These are phyloP conservation scores for Vaccinium myrtillus DNA, from an alignment of 148 eudicot species.

Conservation along the genomic window DNA sequence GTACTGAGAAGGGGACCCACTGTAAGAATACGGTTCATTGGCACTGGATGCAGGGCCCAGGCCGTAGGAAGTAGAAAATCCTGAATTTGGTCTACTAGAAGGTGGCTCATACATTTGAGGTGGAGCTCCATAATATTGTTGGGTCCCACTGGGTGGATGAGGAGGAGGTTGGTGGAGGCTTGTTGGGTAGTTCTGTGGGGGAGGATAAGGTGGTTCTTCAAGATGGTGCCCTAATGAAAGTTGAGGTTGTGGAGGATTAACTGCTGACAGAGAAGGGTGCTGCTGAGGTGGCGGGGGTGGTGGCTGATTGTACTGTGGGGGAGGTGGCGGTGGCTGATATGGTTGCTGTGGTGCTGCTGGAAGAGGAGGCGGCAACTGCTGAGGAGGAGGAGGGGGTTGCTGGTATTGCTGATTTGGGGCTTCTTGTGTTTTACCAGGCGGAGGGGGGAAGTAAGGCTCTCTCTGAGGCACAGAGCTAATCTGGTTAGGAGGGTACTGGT, in stretches of 20 bases:
- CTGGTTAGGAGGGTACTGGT: conserved; percentile 54
- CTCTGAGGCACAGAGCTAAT: conserved; percentile 44
- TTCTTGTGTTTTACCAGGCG: conserved; percentile 48
- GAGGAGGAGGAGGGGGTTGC: conserved; percentile 51
- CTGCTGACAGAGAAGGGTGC: conserved; percentile 39
- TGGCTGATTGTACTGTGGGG: conserved; percentile 7
- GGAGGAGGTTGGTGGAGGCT: conserved; percentile 48
- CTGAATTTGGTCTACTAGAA: conserved; percentile 49
- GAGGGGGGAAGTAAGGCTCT: conserved; percentile 55
- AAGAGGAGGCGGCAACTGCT: conserved; percentile 37
- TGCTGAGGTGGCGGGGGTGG: conserved; percentile 48
- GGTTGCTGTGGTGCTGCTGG: conserved; percentile 48
- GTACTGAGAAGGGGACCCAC: conserved; percentile 59
- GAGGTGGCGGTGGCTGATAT: conserved; percentile 37
- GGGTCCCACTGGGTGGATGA: conserved; percentile 45
- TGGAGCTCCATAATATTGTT: conserved; percentile 53
- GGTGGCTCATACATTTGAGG: conserved; percentile 62
- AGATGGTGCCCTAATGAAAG: conserved; percentile 42
- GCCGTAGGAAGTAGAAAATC: conserved; percentile 48
- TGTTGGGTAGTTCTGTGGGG: conserved; percentile 46
- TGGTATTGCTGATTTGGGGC: conserved; percentile 56
- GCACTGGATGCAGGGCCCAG: conserved; percentile 51
- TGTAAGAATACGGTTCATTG: conserved; percentile 54
- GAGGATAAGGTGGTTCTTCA: conserved; percentile 55
- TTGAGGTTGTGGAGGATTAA: conserved; percentile 39